phyloP scores from a whole-genome alignment of 495 filamentous ascomycete species.

The Aspergillus sclerotiicarbonarius region DNA sequence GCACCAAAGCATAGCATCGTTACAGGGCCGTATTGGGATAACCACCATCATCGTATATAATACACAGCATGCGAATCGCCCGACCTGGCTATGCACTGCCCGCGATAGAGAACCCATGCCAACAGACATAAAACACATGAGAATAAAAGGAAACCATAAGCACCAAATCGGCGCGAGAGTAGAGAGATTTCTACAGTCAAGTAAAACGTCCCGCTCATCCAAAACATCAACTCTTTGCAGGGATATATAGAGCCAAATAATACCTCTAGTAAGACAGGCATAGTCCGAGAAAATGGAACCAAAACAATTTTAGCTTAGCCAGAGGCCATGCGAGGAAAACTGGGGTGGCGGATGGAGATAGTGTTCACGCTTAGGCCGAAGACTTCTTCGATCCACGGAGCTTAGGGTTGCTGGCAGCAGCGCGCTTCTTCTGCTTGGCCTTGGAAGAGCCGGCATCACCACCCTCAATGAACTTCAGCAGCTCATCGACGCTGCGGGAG shows the following conservation, averaged over 20 bases:
- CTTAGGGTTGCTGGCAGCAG: slow-evolving; percentile 68
- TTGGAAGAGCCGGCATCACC: slow-evolving; percentile 54
- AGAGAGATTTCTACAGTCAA: slow-evolving; percentile 44
- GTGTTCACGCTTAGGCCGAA: slow-evolving; percentile 28
- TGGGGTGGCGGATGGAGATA: slow-evolving; percentile 1
- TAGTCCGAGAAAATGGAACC: slow-evolving; percentile 25
- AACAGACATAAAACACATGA: slow-evolving; percentile 14
- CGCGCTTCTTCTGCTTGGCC: slow-evolving; percentile 63
- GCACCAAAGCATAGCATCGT: slow-evolving; percentile 6
- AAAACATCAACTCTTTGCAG: slow-evolving; percentile 23
- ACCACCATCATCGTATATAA: slow-evolving; percentile 30
- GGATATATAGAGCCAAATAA: slow-evolving; percentile 26
- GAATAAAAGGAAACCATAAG: slow-evolving; percentile 19
- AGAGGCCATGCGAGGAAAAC: slow-evolving; percentile 9
- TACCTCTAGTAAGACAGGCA: slow-evolving; percentile 35
- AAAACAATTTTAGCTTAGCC: slow-evolving; percentile 16
- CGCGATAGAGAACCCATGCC: slow-evolving; percentile 22
- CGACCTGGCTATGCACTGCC: slow-evolving; percentile 36
- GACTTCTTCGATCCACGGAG: slow-evolving; percentile 52
- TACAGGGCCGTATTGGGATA: slow-evolving; percentile 31
- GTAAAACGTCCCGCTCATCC: slow-evolving; percentile 32
- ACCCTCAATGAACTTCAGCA: slow-evolving; percentile 85
- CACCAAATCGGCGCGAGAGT: slow-evolving; percentile 23
- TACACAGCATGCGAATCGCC: slow-evolving; percentile 30
- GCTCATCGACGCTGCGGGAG: slow-evolving; percentile 76